These are phyloP conservation scores for Talaromyces marneffei DNA, from an alignment of 2,329 filamentous ascomycete species.

Conservation along the genomic window DNA sequence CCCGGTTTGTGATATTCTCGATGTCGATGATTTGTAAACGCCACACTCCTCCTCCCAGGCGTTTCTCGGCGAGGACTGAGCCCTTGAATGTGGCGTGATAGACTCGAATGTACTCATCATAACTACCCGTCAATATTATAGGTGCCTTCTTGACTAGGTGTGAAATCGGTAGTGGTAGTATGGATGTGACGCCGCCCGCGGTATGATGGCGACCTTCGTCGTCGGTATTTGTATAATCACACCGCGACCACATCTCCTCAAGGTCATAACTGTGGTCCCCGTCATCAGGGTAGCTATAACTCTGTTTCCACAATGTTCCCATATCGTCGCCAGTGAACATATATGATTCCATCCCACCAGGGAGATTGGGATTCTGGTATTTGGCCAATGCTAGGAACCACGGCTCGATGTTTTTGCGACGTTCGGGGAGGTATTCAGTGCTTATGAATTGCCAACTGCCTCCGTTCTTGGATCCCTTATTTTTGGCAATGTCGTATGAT, in stretches of 20 bases:
- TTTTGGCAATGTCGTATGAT: neutral
- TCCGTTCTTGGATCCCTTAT: neutral
- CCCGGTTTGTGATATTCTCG: neutral
- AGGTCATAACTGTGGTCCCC: slow-evolving; percentile 6
- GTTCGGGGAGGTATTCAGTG: slow-evolving; percentile 19
- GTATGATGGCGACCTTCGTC: slow-evolving; percentile 57
- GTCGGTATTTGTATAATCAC: slow-evolving; percentile 22
- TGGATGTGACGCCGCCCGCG: slow-evolving; percentile 76
- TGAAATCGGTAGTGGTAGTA: slow-evolving; percentile 59
- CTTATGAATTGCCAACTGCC: neutral
- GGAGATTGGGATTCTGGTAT: slow-evolving; percentile 6
- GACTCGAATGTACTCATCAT: slow-evolving; percentile 77
- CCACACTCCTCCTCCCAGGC: slow-evolving; percentile 82
- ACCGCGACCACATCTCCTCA: neutral
- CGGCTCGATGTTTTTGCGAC: slow-evolving; percentile 32
- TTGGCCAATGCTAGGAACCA: slow-evolving; percentile 35
- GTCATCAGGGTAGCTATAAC: slow-evolving; percentile 19
- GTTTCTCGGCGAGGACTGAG: slow-evolving; percentile 55
- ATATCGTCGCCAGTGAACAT: slow-evolving; percentile 40
- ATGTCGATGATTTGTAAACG: slow-evolving; percentile 56
- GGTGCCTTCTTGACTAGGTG: slow-evolving; percentile 40
- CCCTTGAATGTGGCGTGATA: slow-evolving; percentile 35
- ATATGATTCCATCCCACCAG: slow-evolving; percentile 16
- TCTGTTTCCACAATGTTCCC: slow-evolving; percentile 29
- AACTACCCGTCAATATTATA: slow-evolving; percentile 77